phyloP scores from a whole-genome alignment of 2,329 filamentous ascomycete genomes.

The Sodiomyces alkalinus region DNA sequence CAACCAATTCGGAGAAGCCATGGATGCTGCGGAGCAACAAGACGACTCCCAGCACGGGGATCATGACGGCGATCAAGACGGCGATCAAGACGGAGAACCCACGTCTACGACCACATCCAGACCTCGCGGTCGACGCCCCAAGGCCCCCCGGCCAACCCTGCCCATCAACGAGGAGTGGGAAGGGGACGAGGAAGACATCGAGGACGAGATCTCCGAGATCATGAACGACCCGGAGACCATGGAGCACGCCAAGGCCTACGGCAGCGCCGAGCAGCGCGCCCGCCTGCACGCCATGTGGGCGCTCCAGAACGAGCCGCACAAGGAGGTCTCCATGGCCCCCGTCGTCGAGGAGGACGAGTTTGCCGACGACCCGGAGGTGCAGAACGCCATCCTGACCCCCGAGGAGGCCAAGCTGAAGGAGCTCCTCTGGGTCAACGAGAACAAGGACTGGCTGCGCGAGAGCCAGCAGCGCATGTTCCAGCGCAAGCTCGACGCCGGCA shows the following conservation, averaged over 20 bases:
- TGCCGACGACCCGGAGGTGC: slow-evolving; percentile 75
- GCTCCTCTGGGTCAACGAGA: slow-evolving; percentile 84
- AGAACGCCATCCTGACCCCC: slow-evolving; percentile 58
- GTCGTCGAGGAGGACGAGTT: slow-evolving; percentile 73
- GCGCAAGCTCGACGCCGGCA: slow-evolving; percentile 46
- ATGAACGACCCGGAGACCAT: slow-evolving; percentile 46
- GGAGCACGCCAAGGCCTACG: slow-evolving; percentile 41
- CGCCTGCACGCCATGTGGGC: slow-evolving; percentile 37
- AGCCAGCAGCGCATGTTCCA: slow-evolving; percentile 75
- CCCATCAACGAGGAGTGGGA: slow-evolving; percentile 48
- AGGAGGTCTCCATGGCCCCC: slow-evolving; percentile 39
- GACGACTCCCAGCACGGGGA: slow-evolving; percentile 2
- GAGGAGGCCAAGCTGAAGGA: slow-evolving; percentile 74
- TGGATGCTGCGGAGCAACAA: background rate
- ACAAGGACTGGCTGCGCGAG: slow-evolving; percentile 80
- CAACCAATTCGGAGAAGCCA: slow-evolving; percentile 6
- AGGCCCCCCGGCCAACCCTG: slow-evolving; percentile 24
- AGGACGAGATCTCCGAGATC: slow-evolving; percentile 55
- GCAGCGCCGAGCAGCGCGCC: slow-evolving; percentile 40
- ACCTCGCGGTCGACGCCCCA: background rate
- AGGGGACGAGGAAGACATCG: slow-evolving; percentile 47
- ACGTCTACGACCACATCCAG: too few species aligned
- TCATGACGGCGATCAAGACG: too few species aligned
- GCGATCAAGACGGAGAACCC: too few species aligned
- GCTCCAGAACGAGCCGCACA: slow-evolving; percentile 29